Evolutionary conservation across 306 rosid species (phyloP).

Genomic region (Prunus mume): DNA sequence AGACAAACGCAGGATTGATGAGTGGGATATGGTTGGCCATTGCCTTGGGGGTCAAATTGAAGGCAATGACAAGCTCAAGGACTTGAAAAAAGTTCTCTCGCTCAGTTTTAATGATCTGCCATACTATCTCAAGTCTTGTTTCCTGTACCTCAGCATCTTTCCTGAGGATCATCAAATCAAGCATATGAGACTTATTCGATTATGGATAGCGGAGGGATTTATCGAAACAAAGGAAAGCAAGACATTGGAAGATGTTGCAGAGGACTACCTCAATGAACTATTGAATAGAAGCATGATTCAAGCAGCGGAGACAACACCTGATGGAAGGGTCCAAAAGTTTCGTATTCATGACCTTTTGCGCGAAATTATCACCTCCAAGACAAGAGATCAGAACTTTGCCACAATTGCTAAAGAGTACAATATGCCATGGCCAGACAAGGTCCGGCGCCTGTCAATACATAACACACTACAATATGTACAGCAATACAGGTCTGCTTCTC

Average conservation of each 20-base stretch:
- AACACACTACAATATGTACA: conserved; percentile 33
- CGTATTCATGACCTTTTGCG: conserved; percentile 50
- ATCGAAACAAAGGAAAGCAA: conserved; percentile 41
- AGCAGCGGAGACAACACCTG: background rate
- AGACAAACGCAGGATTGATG: conserved; percentile 42
- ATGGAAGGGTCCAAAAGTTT: conserved; percentile 9
- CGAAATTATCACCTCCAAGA: conserved; percentile 47
- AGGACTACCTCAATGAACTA: conserved; percentile 49
- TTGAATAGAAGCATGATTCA: conserved; percentile 53
- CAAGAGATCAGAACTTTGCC: conserved; percentile 32
- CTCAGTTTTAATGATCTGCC: too few relatives aligned
- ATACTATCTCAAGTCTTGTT: conserved; percentile 16
- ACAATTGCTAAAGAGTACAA: conserved; percentile 28
- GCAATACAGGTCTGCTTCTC: conserved; percentile 39
- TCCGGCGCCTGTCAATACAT: conserved; percentile 51
- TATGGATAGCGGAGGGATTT: conserved; percentile 66
- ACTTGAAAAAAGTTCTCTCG: conserved; percentile 11
- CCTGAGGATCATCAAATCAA: conserved; percentile 40
- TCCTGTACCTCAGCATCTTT: conserved; percentile 47
- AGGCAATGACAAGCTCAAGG: conserved; percentile 45
- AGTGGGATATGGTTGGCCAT: conserved; percentile 15
- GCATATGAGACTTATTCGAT: conserved; percentile 42
- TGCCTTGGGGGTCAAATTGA: conserved; percentile 42
- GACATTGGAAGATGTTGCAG: conserved; percentile 57
- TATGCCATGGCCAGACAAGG: conserved; percentile 41